Percentiles rank a stretch among this genome's conserved stretches.
These are phyloP conservation scores for Martiniozyma asiatica DNA, from an alignment of 1,139 yeast genomes.

Conservation along the genomic window DNA sequence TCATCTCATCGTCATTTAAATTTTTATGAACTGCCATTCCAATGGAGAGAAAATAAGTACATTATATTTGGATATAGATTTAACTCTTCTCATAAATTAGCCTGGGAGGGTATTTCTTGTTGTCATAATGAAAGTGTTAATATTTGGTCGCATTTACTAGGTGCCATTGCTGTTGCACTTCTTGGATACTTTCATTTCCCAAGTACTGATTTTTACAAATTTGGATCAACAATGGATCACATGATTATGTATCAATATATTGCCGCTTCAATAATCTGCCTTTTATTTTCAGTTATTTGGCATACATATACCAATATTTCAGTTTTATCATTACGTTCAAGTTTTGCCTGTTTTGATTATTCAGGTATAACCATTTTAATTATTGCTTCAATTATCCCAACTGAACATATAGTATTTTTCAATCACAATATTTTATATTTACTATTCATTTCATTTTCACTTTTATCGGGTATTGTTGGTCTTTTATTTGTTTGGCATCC, in stretches of 20 bases:
- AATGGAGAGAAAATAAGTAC: constrained; percentile 88
- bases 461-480: constrained; percentile 59
- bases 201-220: constrained; percentile 29
- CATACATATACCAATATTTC: constrained; percentile 85
- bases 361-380: constrained; percentile 87
- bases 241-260: constrained; percentile 52
- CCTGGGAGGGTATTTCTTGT: constrained; percentile 43
- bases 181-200: constrained; percentile 57
- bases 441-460: constrained; percentile 48
- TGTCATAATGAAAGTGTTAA: constrained; percentile 86
- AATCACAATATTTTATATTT: constrained; percentile 38
- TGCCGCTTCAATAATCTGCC: constrained; percentile 63
- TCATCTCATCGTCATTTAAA: constrained; percentile 55
- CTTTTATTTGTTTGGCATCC: constrained; percentile 84
- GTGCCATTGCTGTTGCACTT: constrained; percentile 47
- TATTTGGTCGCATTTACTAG: constrained; percentile 85
- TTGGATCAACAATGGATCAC: constrained; percentile 34
- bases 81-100: constrained; percentile 49
- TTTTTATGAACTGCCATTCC: constrained; percentile 79
- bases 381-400: constrained; percentile 79
- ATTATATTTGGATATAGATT: constrained; percentile 81
- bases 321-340: constrained; percentile 46
- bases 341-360: constrained; percentile 88
- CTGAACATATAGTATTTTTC: constrained; percentile 71
- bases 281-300: constrained; percentile 74